Evolutionary conservation across 208 protist genomes (phyloP).

Genomic region (Histomonas meleagridis): DNA sequence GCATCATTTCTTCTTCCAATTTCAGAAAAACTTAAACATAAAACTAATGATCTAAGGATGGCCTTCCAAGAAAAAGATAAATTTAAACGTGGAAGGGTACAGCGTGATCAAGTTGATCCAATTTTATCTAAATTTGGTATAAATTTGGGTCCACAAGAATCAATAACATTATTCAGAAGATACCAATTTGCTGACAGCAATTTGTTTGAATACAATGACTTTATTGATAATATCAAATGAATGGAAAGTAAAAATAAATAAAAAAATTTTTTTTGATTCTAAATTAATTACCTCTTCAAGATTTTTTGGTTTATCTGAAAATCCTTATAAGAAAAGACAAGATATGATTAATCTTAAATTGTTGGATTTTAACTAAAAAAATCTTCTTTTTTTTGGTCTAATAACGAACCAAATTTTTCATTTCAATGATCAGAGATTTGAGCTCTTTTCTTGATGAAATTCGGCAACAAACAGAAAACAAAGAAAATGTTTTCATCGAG

Average conservation of each 20-base stretch:
- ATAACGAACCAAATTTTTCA: too few species aligned
- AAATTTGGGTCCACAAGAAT: not conserved
- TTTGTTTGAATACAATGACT: slow-evolving; percentile 1
- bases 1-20: not conserved
- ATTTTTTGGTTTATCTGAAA: too few species aligned
- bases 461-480: too few species aligned
- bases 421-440: too few species aligned
- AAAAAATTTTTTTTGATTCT: too few species aligned
- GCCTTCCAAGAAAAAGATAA: not conserved
- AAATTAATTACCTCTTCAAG: too few species aligned
- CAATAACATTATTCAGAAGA: not conserved
- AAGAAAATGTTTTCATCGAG: too few species aligned
- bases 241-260: not conserved
- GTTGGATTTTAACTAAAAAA: too few species aligned
- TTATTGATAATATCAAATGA: not conserved
- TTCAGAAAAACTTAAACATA: not conserved
- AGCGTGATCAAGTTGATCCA: not conserved
- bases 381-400: too few species aligned
- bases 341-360: too few species aligned
- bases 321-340: too few species aligned
- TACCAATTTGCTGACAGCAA: slow-evolving; percentile 12
- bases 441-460: too few species aligned
- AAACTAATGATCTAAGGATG: not conserved
- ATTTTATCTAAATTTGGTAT: not conserved
- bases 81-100: not conserved